phyloP scores from a whole-genome alignment of 768 basidiomycete genomes.

The Pulveroboletus frians region DNA sequence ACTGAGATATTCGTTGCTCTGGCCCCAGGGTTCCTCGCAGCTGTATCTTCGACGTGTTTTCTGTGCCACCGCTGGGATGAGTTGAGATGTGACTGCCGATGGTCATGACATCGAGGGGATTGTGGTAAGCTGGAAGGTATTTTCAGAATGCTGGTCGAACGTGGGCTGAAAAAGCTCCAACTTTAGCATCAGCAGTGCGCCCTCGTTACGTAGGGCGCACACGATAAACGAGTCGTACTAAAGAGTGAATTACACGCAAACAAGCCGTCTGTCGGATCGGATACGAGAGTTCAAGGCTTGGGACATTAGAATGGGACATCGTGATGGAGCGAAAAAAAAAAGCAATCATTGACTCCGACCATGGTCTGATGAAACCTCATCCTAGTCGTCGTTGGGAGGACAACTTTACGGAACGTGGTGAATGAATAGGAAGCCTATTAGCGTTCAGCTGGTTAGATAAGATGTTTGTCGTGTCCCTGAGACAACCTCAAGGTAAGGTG shows the following conservation, averaged over 20 bases:
- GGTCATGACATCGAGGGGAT: neutral
- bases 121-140: slow-evolving; percentile 8
- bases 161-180: neutral
- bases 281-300: neutral
- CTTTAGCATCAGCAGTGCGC: neutral
- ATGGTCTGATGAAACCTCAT: slow-evolving; percentile 8
- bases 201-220: neutral
- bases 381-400: slow-evolving; percentile 5
- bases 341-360: neutral
- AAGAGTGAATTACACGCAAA: slow-evolving; percentile 14
- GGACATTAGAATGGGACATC: neutral
- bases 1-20: neutral
- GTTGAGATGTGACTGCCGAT: too few species aligned
- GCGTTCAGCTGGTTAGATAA: slow-evolving; percentile 13
- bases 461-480: slow-evolving; percentile 15
- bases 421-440: slow-evolving; percentile 10
- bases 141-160: neutral
- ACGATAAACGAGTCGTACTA: slow-evolving; percentile 7
- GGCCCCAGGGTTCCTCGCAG: neutral
- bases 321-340: slow-evolving; percentile 1
- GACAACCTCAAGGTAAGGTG: neutral
- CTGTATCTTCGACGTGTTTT: neutral
- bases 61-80: neutral
- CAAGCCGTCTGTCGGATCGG: slow-evolving; percentile 10
- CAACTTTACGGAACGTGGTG: slow-evolving; percentile 5